phyloP scores from a whole-genome alignment of 2,329 filamentous ascomycete species.

The Didymella pomorum region DNA sequence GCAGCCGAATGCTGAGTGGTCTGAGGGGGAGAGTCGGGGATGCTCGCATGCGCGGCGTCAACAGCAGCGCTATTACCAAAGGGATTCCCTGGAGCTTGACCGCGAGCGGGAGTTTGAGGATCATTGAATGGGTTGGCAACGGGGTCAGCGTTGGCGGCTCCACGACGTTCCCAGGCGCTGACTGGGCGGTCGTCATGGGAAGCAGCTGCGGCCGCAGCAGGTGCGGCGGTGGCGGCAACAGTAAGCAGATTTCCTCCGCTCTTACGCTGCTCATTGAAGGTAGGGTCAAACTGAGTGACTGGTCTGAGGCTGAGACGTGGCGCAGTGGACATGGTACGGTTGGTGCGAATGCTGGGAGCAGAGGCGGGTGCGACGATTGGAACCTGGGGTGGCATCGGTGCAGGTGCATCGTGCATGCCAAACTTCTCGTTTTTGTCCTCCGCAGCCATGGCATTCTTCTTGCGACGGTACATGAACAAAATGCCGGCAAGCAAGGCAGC shows the following conservation, averaged over 20 bases:
- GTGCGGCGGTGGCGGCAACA: constrained; percentile 40
- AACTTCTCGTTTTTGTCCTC: constrained; percentile 55
- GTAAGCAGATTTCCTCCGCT: constrained; percentile 48
- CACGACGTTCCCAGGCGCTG: constrained; percentile 53
- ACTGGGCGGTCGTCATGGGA: constrained; percentile 27
- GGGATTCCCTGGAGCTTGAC: constrained; percentile 66
- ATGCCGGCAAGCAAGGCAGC: constrained; percentile 71
- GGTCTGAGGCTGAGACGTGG: constrained; percentile 87
- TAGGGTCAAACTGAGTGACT: constrained; percentile 82
- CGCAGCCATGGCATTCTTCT: constrained; percentile 67
- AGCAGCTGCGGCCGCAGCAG: constrained; percentile 32
- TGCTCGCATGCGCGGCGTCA: constrained; percentile 43
- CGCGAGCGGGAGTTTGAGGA: constrained; percentile 25
- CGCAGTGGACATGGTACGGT: constrained; percentile 63
- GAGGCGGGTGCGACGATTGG: constrained; percentile 20
- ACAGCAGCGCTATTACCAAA: constrained; percentile 50
- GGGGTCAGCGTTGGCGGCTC: constrained; percentile 52
- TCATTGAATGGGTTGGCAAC: constrained; percentile 73
- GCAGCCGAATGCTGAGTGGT: constrained; percentile 34
- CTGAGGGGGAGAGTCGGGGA: constrained; percentile 39
- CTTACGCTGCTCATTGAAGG: constrained; percentile 60
- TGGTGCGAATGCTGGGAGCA: constrained; percentile 51
- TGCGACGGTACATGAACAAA: constrained; percentile 76
- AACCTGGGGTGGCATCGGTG: constrained; percentile 40
- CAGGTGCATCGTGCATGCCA: constrained; percentile 37